phyloP scores from a whole-genome alignment of 345 rosid genomes.

The Gossypium mustelinum region DNA sequence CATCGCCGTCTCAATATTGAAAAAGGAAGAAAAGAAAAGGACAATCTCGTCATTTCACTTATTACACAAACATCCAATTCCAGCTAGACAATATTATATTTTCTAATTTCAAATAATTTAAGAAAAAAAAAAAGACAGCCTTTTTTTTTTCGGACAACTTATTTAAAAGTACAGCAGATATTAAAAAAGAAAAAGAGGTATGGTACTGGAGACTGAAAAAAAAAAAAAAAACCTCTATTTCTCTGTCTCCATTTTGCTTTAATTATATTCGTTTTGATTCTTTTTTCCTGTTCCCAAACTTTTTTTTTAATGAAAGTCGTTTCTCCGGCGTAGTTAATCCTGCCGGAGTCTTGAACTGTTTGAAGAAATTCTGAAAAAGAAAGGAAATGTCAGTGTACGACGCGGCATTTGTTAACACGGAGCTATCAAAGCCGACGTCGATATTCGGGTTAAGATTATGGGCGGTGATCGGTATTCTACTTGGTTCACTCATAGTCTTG shows the following conservation, averaged over 20 bases:
- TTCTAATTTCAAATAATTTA: not conserved
- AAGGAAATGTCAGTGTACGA: conserved; percentile 53
- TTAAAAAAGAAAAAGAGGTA: not conserved
- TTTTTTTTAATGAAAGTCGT: not conserved
- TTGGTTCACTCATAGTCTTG: conserved; percentile 79
- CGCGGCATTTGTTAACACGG: conserved; percentile 60
- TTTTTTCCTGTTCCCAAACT: not conserved
- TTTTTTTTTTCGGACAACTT: conserved; percentile 1
- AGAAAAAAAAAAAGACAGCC: not conserved
- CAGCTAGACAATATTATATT: not conserved
- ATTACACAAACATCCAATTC: not conserved
- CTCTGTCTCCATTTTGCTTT: conserved; percentile 2
- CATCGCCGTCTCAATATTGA: not conserved
- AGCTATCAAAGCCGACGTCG: conserved; percentile 87
- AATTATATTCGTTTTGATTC: conserved; percentile 9
- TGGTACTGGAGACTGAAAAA: not conserved
- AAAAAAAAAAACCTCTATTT: not conserved
- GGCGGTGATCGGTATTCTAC: conserved; percentile 83
- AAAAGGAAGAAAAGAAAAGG: not conserved
- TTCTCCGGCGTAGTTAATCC: conserved; percentile 15
- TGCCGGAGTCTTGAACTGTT: not conserved
- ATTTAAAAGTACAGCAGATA: conserved; percentile 7
- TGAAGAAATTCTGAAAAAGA: not conserved
- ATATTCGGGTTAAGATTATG: conserved; percentile 86
- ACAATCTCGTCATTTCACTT: conserved; percentile 9